Base-by-base conservation (phyloP, 768 basidiomycete species). In the Zangia roseola region DNA sequence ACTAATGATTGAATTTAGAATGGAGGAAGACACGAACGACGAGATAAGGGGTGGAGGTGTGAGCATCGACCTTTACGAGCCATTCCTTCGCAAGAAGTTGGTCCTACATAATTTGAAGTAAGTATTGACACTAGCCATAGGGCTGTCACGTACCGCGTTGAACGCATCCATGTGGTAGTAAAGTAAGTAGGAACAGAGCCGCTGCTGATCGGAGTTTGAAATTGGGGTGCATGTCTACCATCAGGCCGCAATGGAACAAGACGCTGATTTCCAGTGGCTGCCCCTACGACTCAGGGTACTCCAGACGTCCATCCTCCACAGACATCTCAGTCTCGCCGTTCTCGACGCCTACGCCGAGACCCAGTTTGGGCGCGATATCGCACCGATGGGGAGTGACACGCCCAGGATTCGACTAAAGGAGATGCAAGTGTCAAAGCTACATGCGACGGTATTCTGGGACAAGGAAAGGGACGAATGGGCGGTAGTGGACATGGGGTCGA, bases 401-500 rank as follows among this genome's bases (percentile, higher is more conserved):
- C 85, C 88, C 10, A 76, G 83, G 24, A 73, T 93, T 45, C 80
- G 91, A 38, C 69, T 93, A 30, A 89, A 86, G 67, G 89, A 92
- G 69, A 86, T 93, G 83, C 78, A 80, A 52, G 88, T 91, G 10
- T 90, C 87, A 3, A 92, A 91, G 67, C 55, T 86, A 45, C 91
- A 93, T 59, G 84, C 88, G 9, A 87, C 83, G 3, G 71, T 79
- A 2, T 92, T 80, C 60, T 90, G 83, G 84, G 83, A 90, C 61
- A 69, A 70, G 28, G 64, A 65, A 24, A 73, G 78, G 46, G 63
- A 68, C 13, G 77, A 80, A 49, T 92, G 89, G 89, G 76, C 79
- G 3, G 69, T 88, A 25, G 88, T 91, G 10, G 91, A 93, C 62
- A 88, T 88, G 83, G 91, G 88, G 10, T 88, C 86, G 44, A 86